Percentiles rank a stretch among this genome's conserved stretches.
phyloP scores from a whole-genome alignment of 2,329 filamentous ascomycete genomes.

The Aspergillus sp. region DNA sequence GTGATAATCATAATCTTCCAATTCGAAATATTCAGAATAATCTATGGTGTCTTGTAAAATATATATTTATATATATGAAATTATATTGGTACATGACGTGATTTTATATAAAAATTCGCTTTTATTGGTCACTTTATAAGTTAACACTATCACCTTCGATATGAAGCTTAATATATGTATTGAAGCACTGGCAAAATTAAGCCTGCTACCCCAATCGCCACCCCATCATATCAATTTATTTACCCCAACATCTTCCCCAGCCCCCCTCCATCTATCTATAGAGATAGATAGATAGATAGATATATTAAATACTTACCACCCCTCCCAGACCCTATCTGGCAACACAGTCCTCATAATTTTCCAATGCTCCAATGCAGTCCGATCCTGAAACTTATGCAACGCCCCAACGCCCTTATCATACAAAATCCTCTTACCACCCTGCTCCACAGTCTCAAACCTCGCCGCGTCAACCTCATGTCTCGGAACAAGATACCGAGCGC shows the following conservation, averaged over 20 bases:
- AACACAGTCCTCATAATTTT: constrained; percentile 83
- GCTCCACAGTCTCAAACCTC: constrained; percentile 40
- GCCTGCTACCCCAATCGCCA: neutral
- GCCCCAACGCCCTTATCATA: constrained; percentile 58
- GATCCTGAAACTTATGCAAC: constrained; percentile 69
- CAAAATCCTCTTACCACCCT: constrained; percentile 43
- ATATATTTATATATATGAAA: neutral
- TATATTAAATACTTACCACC: constrained; percentile 58
- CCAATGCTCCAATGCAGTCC: constrained; percentile 85
- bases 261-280: neutral
- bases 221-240: neutral
- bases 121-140: neutral
- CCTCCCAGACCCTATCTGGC: constrained; percentile 77
- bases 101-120: neutral
- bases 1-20: neutral
- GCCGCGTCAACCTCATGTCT: constrained; percentile 63
- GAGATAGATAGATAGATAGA: neutral
- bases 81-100: neutral
- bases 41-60: neutral
- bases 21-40: neutral
- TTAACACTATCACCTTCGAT: neutral
- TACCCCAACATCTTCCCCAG: neutral
- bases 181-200: neutral
- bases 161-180: neutral
- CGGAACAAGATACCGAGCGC: constrained; percentile 70